phyloP scores from a whole-genome alignment of 495 filamentous ascomycete species.

The Annulohypoxylon nitens region DNA sequence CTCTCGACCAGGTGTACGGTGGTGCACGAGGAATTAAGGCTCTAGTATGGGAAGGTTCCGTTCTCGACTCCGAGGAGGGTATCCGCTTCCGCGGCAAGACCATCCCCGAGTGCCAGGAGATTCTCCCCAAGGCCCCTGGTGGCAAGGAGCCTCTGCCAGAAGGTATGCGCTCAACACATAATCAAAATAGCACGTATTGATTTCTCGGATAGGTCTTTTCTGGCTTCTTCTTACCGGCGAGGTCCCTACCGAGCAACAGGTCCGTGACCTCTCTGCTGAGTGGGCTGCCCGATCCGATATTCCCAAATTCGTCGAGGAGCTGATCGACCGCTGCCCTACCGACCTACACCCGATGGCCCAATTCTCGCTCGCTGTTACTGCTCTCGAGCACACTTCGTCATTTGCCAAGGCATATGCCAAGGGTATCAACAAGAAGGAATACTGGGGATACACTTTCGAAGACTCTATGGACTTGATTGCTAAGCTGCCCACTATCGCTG shows the following conservation, averaged over 20 bases:
- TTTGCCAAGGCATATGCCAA: constrained; percentile 99
- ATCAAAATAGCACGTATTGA: constrained; percentile 30
- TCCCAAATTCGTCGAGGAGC: constrained; percentile 97
- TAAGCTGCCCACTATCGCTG: constrained; percentile 97
- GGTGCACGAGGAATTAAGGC: constrained; percentile 99
- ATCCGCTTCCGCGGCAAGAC: constrained; percentile 99
- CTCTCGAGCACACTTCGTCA: constrained; percentile 96
- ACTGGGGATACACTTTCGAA: constrained; percentile 99
- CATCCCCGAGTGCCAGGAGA: constrained; percentile 97
- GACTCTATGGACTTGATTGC: constrained; percentile 99
- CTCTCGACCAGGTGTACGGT: constrained; percentile 98
- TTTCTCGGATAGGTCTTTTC: constrained; percentile 82
- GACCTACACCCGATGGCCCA: constrained; percentile 99
- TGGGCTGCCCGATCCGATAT: constrained; percentile 98
- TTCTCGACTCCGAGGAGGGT: constrained; percentile 97
- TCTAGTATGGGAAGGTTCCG: constrained; percentile 98
- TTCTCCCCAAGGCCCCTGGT: constrained; percentile 95
- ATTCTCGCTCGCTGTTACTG: constrained; percentile 97
- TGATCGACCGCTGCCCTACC: constrained; percentile 98
- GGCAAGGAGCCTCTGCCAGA: constrained; percentile 97
- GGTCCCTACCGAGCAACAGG: constrained; percentile 96
- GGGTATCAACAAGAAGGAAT: constrained; percentile 98
- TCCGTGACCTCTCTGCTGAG: constrained; percentile 95
- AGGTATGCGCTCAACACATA: constrained; percentile 64
- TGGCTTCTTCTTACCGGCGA: constrained; percentile 99